Evolutionary conservation across 208 protist genomes (phyloP).

Genomic region (Trypanosoma boissoni): DNA sequence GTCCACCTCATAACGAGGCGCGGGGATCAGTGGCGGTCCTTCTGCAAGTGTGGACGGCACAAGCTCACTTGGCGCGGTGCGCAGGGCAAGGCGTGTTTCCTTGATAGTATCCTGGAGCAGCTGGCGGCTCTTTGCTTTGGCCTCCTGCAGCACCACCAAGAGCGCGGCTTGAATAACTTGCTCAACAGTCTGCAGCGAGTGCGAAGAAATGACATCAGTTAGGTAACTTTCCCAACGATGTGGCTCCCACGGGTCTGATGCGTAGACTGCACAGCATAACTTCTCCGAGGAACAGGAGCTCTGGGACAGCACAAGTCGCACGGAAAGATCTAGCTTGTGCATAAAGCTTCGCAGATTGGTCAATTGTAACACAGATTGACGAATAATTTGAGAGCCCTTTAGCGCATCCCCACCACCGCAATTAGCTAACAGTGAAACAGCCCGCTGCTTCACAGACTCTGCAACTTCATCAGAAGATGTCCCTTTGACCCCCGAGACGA

Average conservation of each 20-base stretch:
- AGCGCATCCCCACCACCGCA: constrained; percentile 22
- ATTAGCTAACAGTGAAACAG: constrained; percentile 7
- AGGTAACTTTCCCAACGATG: constrained; percentile 12
- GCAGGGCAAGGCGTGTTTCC: not conserved
- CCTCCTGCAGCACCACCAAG: not conserved
- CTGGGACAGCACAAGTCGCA: constrained; percentile 8
- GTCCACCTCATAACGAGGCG: not conserved
- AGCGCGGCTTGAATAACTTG: constrained; percentile 17
- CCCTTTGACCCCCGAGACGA: constrained; percentile 23
- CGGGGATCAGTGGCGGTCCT: too few relatives aligned
- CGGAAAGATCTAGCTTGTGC: constrained; percentile 16
- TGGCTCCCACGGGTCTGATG: constrained; percentile 26
- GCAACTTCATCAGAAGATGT: constrained; percentile 17
- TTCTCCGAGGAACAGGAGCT: not conserved
- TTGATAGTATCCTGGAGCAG: not conserved
- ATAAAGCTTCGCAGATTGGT: not conserved
- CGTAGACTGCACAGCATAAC: constrained; percentile 21
- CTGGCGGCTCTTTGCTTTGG: not conserved
- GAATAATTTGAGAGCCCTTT: constrained; percentile 11
- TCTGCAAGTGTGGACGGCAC: too few relatives aligned
- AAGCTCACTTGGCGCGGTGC: not conserved
- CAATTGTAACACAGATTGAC: constrained; percentile 7
- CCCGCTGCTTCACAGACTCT: constrained; percentile 15
- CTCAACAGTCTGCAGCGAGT: constrained; percentile 3
- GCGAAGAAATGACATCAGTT: not conserved